Base-by-base conservation (phyloP, 208 protist species). In the Wallacemonas sp. region DNA sequence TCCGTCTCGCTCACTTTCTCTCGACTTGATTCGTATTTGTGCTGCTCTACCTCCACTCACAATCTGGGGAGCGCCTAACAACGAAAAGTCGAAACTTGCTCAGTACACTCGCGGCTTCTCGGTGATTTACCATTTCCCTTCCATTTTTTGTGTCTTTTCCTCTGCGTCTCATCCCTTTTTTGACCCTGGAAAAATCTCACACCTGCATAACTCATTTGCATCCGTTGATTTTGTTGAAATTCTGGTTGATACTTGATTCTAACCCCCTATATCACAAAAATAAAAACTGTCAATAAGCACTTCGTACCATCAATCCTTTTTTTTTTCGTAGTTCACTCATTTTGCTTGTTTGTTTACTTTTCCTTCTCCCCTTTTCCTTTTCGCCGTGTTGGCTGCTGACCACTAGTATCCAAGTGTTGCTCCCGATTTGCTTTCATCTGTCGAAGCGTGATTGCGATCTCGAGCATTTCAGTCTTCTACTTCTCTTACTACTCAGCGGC, bases 301-400 rank as follows among this genome's bases (percentile, higher is more conserved):
- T 41, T 41, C 65, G 46, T 29, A 2, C 19, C 44, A 34, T 11
- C 29, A 1, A 12, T 1, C n/a, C 26, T 61, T 52, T 44, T 30
- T 39, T 56, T 55, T 65, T 57, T 68, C 17, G 33, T 32, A 41
- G 34, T n/a, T n/a, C n/a, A n/a, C n/a, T n/a, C n/a, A n/a, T n/a
- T n/a, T n/a, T n/a, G n/a, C n/a, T n/a, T 30, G 55, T n/a, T 8
- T 64, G 39, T 23, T 33, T 34, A 14, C 27, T 46, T 24, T 56
- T 62, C 16, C 48, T 34, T 54, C 11, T 61, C 55, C 27, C 27
- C 16, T 54, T 14, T 65, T 12, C 39, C 19, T 62, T 63, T 56
- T 68, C 41, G 27, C 17, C 43, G 30, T 41, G 36, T 14, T 41
- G 36, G 6, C 9, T 41, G 36, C 14, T 14, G 9, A 14, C 9